Percentiles rank a stretch among this genome's conserved stretches.
Conservation (phyloP, 2,329 filamentous ascomycete species). For the Microdochium trichocladiopsis region DNA sequence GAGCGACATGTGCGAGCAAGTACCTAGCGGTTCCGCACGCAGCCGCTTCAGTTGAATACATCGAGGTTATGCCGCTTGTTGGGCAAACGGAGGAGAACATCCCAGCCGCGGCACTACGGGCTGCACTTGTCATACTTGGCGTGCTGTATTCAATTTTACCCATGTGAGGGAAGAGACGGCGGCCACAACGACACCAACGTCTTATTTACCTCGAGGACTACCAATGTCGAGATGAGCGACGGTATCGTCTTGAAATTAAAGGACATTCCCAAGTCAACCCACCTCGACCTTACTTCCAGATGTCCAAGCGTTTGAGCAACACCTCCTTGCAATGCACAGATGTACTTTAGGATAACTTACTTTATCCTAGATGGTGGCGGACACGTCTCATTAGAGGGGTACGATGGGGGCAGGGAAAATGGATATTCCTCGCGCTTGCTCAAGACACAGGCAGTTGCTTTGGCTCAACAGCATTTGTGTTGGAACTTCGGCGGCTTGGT, state of each 20-base stretch:
- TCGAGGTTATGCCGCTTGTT: constrained; percentile 39
- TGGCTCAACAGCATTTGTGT: no score
- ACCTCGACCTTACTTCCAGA: constrained; percentile 21
- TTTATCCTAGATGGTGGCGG: no score
- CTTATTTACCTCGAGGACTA: constrained; percentile 28
- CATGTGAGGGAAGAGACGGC: constrained; percentile 44
- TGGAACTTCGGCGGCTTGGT: no score
- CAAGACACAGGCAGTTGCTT: no score
- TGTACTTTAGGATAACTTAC: no score
- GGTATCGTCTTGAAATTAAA: constrained; percentile 41
- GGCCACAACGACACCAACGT: constrained; percentile 45
- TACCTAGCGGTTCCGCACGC: constrained; percentile 42
- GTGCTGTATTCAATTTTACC: constrained; percentile 47
- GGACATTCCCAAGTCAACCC: constrained; percentile 40
- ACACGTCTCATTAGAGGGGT: no score
- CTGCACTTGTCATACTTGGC: constrained; percentile 41
- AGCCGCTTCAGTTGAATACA: constrained; percentile 42
- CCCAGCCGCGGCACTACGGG: constrained; percentile 45
- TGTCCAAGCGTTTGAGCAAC: neutral
- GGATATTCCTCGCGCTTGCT: no score
- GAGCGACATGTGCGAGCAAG: constrained; percentile 45
- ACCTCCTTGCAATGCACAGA: no score
- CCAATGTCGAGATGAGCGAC: constrained; percentile 37
- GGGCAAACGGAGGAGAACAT: constrained; percentile 41
- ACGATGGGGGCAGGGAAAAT: no score